Evolutionary conservation across 805 yeast genomes (phyloP), one percentile per base, ranked within the genome.

Genomic region (Candida coleopterorum): DNA sequence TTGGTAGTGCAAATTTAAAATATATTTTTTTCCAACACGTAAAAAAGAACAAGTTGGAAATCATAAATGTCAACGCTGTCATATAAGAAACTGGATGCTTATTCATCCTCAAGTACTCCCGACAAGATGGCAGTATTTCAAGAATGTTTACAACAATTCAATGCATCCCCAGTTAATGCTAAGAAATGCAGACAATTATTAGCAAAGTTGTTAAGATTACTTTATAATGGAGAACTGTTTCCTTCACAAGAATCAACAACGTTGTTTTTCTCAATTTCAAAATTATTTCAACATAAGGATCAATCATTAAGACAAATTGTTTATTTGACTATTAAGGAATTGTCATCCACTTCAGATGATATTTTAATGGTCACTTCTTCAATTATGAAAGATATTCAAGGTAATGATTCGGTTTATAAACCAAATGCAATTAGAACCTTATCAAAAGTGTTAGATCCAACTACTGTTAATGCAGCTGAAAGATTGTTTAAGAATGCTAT

Each of bases 71-170:
- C 96, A 31, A 79, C 95, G 25, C 79, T 71, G 47, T 70, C 84
- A 30, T 87, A 85, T 64, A 88, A 87, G 68, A 85, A 85, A 67
- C 77, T 74, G 62, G 96, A 88, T 55, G 87, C 84, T 56, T 56
- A 55, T 38, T 56, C 75, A 38, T 85, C 74, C 47, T 69, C 82
- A 34, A 67, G 72, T 23, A 60, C 75, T 49, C 94, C 95, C 39
- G 97, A 93, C 64, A 89, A 89, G 64, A 93, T 93, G 97, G 82
- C 96, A 9, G 89, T 93, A 44, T 90, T 84, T 61, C 98, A 93
- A 64, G 96, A 89, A 58, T 89, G 97, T 70, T 69, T 86, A 54
- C 85, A 85, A 48, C 89, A 85, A 42, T 93, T 93, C 74, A 90
- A 89, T 67, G 86, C 89, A 45, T 75, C 93, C 29, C 95, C 95